phyloP scores from a whole-genome alignment of 305 asterid species.

The Plantago coronopus region DNA sequence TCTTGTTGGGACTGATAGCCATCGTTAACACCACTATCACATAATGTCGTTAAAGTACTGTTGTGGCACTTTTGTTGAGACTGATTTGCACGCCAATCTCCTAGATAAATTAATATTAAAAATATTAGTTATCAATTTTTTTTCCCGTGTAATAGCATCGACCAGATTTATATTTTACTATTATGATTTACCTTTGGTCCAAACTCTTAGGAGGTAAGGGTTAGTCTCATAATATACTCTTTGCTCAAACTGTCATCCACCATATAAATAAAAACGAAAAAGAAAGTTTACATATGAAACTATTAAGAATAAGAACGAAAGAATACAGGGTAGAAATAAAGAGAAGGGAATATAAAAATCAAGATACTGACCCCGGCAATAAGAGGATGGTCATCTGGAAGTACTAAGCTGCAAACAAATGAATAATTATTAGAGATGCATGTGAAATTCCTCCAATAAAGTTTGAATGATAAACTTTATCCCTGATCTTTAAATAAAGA shows the following conservation, averaged over 20 bases:
- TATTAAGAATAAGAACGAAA: neutral
- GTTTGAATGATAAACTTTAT: neutral
- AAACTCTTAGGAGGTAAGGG: slow-evolving; percentile 56
- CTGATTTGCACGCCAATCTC: too few relatives aligned
- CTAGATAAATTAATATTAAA: too few relatives aligned
- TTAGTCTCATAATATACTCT: slow-evolving; percentile 40
- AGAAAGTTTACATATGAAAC: neutral
- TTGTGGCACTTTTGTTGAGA: too few relatives aligned
- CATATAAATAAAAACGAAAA: neutral
- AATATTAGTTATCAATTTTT: too few relatives aligned
- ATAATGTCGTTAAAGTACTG: too few relatives aligned
- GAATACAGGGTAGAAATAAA: neutral
- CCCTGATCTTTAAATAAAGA: neutral
- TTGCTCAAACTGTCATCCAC: slow-evolving; percentile 28
- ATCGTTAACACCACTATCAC: neutral
- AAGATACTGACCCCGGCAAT: slow-evolving; percentile 43
- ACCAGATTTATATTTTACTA: too few relatives aligned
- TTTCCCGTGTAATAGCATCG: too few relatives aligned
- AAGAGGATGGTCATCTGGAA: slow-evolving; percentile 61
- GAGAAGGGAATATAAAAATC: neutral
- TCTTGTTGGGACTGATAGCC: too few relatives aligned
- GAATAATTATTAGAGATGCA: neutral
- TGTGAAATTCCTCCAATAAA: neutral
- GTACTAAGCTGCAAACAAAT: slow-evolving; percentile 43
- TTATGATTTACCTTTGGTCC: slow-evolving; percentile 35